Base-by-base conservation (phyloP, 2,329 filamentous ascomycete genomes). In the Pseudopyricularia javanii region DNA sequence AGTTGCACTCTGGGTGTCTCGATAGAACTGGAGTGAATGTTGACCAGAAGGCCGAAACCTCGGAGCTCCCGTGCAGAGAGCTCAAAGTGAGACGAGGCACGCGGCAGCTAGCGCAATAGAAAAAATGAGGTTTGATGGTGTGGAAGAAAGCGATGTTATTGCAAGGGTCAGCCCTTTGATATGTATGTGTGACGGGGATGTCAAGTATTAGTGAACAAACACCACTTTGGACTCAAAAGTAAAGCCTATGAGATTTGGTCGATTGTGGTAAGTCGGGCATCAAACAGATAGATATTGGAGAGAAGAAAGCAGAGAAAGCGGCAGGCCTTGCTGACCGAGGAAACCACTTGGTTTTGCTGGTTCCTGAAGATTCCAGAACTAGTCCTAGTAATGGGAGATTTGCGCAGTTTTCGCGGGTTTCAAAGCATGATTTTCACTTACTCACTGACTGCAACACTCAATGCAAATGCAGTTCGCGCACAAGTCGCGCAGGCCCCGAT, bases 401-500 rank as follows among this genome's bases (percentile, higher is more conserved):
- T 43, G 37, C 37, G 37, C 37, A 43, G 22, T 4, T 43, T 43
- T 43, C 22, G 37, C 37, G 17, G 37, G 37, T 43, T 43, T 43
- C 37, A 43, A 43, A n/a, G 17, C 17, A 20, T n/a, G 37, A 43
- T 43, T 43, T n/a, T n/a, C n/a, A n/a, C n/a, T n/a, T n/a, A n/a
- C n/a, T n/a, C n/a, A 43, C 37, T 43, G n/a, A 43, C 22, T 43
- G 17, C 37, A n/a, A 20, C 17, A 20, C 37, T 43, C 37, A 43
- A 43, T 33, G 30, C 7, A 34, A 34, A 28, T 50, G 30, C n/a
- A 17, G 48, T 50, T 50, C 48, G 33, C 48, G 48, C 48, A 50
- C 48, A 50, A 50, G 48, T 50, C 48, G 48, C 48, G 48, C 48
- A 50, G 47, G 32, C 32, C 48, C 48, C 48, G n/a, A n/a, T n/a